Base-by-base conservation (phyloP, 2,329 filamentous ascomycete genomes). In the Fusarium odoratissimum region DNA sequence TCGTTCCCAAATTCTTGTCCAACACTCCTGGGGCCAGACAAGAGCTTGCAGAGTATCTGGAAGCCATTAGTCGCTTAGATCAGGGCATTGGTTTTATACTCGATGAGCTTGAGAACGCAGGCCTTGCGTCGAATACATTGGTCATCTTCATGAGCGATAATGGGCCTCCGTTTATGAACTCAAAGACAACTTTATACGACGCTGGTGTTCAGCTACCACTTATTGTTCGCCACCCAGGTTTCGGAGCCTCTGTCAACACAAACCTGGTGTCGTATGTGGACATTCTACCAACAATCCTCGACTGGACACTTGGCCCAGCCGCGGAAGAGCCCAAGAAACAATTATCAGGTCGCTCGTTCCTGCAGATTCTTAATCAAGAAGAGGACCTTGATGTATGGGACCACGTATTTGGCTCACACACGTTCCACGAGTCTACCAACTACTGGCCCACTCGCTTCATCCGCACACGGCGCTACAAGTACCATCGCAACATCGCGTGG, bases 371-470 rank as follows among this genome's bases (percentile, higher is more conserved):
- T 1, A 4, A 21, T 1, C 6, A 56, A 1, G 6, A 33, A 21
- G 14, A 8, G 4, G 6, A 33, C 3, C 28, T 44, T 3, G 49
- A 75, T 3, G 73, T 69, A 8, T 78, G 79, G 74, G 68, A 80
- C n/a, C 79, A 83, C 16, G 82, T 87, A 12, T 87, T 84, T 64
- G 85, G 86, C 21, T 86, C 84, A 1, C 86, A 88, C 73, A 87
- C 86, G 3, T 2, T 87, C 86, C 10, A 86, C 84, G 69, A 87
- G 86, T 75, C 87, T 82, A 81, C 85, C 83, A 86, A 87, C 69
- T 87, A 87, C 76, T 88, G 82, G 81, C 85, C 86, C 0, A 88
- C 85, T 3, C 81, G 85, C 17, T 84, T 81, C 69, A 77, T 87
- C 40, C 83, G 85, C 14, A n/a, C 76, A 5, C 74, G 72, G 0